Conservation (phyloP, 2,329 filamentous ascomycete genomes). For the Purpureocillium lavendulum region DNA sequence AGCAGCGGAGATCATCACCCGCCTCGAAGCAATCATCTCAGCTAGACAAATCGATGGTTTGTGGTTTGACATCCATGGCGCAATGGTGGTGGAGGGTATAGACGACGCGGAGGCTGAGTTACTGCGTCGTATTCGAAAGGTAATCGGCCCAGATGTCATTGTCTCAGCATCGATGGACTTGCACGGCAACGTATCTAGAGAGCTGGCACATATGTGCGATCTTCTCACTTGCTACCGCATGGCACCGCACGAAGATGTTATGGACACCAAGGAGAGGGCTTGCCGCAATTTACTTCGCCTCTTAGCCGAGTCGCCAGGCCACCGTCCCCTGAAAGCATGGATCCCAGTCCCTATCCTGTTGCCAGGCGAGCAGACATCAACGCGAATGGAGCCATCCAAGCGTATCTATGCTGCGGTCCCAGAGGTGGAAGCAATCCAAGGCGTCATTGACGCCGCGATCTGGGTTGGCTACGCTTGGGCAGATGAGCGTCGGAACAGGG, state of each 20-base stretch:
- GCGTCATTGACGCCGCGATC: constrained; percentile 41
- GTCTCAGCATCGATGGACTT: constrained; percentile 48
- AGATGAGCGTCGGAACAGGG: constrained; percentile 43
- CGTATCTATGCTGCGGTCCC: constrained; percentile 40
- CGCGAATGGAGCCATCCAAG: constrained; percentile 41
- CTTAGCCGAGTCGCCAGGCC: constrained; percentile 16
- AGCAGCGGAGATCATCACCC: constrained; percentile 28
- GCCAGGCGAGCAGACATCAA: constrained; percentile 47
- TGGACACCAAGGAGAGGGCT: constrained; percentile 41
- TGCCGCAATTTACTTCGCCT: constrained; percentile 38
- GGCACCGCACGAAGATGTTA: constrained; percentile 41
- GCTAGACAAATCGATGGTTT: constrained; percentile 32
- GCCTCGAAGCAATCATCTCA: constrained; percentile 27
- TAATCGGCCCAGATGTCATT: constrained; percentile 35
- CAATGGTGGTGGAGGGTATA: constrained; percentile 43
- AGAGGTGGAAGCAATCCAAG: constrained; percentile 27
- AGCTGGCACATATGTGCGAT: constrained; percentile 39
- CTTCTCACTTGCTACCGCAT: constrained; percentile 45
- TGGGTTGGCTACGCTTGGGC: constrained; percentile 51
- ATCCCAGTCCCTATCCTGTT: constrained; percentile 41
- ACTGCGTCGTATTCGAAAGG: constrained; percentile 31
- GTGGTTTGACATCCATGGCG: constrained; percentile 49
- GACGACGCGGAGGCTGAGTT: constrained; percentile 40
- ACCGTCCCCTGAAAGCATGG: constrained; percentile 42
- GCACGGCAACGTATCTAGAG: constrained; percentile 43